Base-by-base conservation (phyloP, 371 early-diverging fungal genomes). In the Mycotypha africana region DNA sequence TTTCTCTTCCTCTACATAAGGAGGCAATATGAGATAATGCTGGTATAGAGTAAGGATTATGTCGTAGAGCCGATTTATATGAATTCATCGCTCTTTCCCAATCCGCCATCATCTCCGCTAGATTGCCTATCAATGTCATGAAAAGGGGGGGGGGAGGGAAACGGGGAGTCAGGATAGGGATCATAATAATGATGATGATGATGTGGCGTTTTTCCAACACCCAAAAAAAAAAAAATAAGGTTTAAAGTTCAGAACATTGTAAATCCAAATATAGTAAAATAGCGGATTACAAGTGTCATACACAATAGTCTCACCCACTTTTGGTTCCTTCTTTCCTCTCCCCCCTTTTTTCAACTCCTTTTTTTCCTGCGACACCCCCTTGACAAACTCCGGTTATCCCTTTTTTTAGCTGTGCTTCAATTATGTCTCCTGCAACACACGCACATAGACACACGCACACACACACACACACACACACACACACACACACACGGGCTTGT, bases 11-110 rank as follows among this genome's bases (percentile, higher is more conserved):
- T 47, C 84, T 63, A 60, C 81, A 89, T 16, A 89, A 63, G 12
- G 83, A 72, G 6, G 88, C 90, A 23, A 85, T 78, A 41, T 72
- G 76, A 15, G 82, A 83, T 17, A 95, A 72, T 2, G 92, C 91
- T 16, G 66, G 55, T 41, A 88, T 76, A 1, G 93, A 93, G 59
- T 89, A 86, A 16, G 93, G 89, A 56, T 94, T 94, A 59, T 94
- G 90, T 26, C 92, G 80, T 19, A 94, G 76, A 0, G 92, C 94
- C 15, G 78, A 69, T 61, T 93, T 92, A 56, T 91, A 96, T 3
- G 90, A 81, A 23, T 67, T 64, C 60, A 90, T 71, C 2, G 97
- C 93, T 19, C 84, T 78, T 47, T 93, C 89, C 31, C 61, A 71
- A 58, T 81, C 89, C 54, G 65, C 78, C 91, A 82, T 82, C 51